Base-by-base conservation (phyloP, 305 asterid species). In the Fraxinus albicans region DNA sequence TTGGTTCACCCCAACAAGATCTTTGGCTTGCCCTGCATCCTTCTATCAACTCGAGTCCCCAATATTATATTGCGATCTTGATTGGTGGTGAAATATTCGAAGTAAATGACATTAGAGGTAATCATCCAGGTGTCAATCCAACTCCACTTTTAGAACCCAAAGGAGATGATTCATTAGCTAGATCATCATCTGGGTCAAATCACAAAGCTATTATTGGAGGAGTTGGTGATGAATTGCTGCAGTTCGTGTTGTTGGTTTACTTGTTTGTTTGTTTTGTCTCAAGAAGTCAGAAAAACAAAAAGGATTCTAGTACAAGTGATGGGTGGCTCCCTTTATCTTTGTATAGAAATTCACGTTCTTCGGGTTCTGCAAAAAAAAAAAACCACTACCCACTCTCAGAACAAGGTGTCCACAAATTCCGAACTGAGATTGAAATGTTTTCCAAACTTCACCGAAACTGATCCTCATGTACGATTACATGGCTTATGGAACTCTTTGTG, bases 371-470 rank as follows among this genome's bases (percentile, higher is more conserved):
- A 9, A 31, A 31, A 31, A 31, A 31, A 31, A 31, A 31, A 31
- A 31, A 31, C 3, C 2, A 31, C 34, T 31, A 31, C 85, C 98
- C 98, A 2, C 91, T 90, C 12, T 91, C 98, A 0, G 94, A 91
- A 33, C 98, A 94, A 80, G 98, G 98, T 4, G 86, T 93, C 63
- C 94, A 93, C 31, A 97, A 94, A 80, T 94, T 94, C 90, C 97
- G 91, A 86, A 94, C 97, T 0, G 98, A 94, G 90, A 92, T 94
- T 13, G 97, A 94, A 84, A 93, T 94, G 98, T 97, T 94, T 76
- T 94, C 98, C 2, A 94, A 94, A 86, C 97, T 95, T 84, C 97
- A 95, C 19, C 98, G 93, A 96, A 94, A 77, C 92, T 94, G 98
- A 94, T 94, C 87, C 98, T 94, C 13, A 97, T 94, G 2, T 92